Percentiles rank a stretch among this genome's conserved stretches.
These are phyloP conservation scores for Exserohilum rostratum DNA, from an alignment of 2,329 filamentous ascomycete genomes.

Conservation along the genomic window DNA sequence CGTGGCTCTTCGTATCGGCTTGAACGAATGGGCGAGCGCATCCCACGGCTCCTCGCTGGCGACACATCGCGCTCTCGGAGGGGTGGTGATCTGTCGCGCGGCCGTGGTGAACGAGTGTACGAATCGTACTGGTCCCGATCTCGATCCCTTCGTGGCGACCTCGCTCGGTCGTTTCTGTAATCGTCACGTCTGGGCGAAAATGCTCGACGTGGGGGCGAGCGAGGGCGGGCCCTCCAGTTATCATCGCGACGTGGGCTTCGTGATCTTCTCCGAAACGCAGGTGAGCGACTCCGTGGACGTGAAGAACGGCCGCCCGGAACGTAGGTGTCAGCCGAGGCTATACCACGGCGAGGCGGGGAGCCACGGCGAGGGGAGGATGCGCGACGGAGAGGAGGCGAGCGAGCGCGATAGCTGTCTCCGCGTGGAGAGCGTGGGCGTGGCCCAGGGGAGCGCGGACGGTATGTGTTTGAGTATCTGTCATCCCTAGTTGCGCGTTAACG, in stretches of 20 bases:
- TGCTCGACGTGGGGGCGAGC: constrained; percentile 56
- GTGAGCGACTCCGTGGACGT: constrained; percentile 49
- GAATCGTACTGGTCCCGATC: constrained; percentile 49
- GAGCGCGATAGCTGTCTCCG: constrained; percentile 46
- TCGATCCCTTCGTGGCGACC: constrained; percentile 51
- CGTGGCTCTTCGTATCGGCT: constrained; percentile 55
- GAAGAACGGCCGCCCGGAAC: constrained; percentile 44
- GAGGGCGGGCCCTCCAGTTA: constrained; percentile 52
- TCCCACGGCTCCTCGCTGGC: constrained; percentile 54
- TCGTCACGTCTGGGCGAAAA: constrained; percentile 47
- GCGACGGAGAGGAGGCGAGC: constrained; percentile 11
- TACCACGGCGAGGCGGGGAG: constrained; percentile 44
- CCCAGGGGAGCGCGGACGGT: constrained; percentile 45
- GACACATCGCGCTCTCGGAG: constrained; percentile 54
- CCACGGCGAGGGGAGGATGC: constrained; percentile 8
- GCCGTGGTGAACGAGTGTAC: constrained; percentile 50
- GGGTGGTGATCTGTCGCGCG: constrained; percentile 52
- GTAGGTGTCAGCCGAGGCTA: constrained; percentile 50
- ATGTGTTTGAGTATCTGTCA: constrained; percentile 48
- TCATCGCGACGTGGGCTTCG: constrained; percentile 51
- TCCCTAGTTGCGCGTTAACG: constrained; percentile 35
- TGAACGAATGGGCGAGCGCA: constrained; percentile 50
- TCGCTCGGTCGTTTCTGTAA: constrained; percentile 45
- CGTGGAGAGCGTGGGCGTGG: constrained; percentile 40
- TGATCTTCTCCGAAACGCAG: constrained; percentile 47